phyloP scores from a whole-genome alignment of 805 yeast species.

The Saccharomycopsis fibuligera region DNA sequence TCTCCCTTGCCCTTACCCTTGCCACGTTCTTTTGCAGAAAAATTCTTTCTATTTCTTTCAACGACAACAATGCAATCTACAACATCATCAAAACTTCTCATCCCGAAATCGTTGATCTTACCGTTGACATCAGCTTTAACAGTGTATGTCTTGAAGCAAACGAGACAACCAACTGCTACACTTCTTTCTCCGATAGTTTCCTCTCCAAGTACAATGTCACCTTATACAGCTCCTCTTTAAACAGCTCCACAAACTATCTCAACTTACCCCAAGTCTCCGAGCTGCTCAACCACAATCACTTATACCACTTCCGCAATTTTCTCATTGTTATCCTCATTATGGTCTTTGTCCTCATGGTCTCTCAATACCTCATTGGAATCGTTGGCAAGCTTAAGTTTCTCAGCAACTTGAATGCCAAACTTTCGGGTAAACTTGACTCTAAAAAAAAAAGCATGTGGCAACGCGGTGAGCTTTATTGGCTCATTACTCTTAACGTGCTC shows the following conservation, averaged over 20 bases:
- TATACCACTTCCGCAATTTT: slow-evolving; percentile 2
- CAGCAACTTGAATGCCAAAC: neutral
- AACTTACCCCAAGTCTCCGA: slow-evolving; percentile 10
- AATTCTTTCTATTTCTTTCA: slow-evolving; percentile 8
- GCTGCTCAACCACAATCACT: slow-evolving; percentile 4
- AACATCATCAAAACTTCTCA: slow-evolving; percentile 31
- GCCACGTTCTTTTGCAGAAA: slow-evolving; percentile 1
- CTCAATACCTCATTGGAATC: neutral
- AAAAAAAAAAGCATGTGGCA: neutral
- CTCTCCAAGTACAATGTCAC: slow-evolving; percentile 5
- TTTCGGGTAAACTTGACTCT: neutral
- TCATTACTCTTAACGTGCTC: slow-evolving; percentile 1
- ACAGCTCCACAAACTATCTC: slow-evolving; percentile 3
- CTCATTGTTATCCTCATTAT: slow-evolving; percentile 1
- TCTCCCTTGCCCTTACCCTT: slow-evolving; percentile 8
- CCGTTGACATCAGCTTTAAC: slow-evolving; percentile 7
- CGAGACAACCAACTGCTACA: slow-evolving; percentile 6
- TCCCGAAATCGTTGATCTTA: slow-evolving; percentile 37
- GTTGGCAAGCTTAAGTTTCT: neutral
- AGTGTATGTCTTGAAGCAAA: slow-evolving; percentile 4
- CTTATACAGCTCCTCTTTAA: slow-evolving; percentile 1
- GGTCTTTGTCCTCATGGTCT: neutral
- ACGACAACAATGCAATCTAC: slow-evolving; percentile 10
- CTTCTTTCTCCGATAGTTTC: neutral
- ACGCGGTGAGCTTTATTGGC: neutral